Evolutionary conservation across 345 rosid species (phyloP).

Genomic region (Aquilaria malaccensis): DNA sequence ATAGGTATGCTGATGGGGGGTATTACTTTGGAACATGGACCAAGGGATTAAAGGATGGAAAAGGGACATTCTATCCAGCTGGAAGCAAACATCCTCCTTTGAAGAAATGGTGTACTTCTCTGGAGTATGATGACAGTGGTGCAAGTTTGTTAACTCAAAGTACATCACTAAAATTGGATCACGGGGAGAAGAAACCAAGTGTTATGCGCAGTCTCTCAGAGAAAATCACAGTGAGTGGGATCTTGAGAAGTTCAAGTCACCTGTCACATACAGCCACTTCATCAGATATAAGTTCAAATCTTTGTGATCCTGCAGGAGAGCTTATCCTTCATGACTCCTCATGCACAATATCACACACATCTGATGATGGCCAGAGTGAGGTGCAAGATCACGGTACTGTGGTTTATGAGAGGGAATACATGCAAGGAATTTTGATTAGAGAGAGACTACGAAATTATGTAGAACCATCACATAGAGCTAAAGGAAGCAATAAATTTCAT

Average conservation of each 20-base stretch:
- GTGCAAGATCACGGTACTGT: constrained; percentile 27
- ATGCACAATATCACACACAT: constrained; percentile 23
- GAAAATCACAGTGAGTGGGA: constrained; percentile 36
- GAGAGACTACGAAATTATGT: constrained; percentile 38
- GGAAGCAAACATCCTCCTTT: constrained; percentile 68
- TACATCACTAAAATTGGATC: constrained; percentile 33
- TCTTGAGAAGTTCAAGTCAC: constrained; percentile 36
- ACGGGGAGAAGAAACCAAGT: constrained; percentile 23
- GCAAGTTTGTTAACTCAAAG: constrained; percentile 36
- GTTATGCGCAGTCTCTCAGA: constrained; percentile 48
- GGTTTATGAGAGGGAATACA: constrained; percentile 77
- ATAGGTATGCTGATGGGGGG: constrained; percentile 73
- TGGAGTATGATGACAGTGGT: constrained; percentile 41
- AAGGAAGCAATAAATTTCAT: constrained; percentile 33
- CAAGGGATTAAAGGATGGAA: constrained; percentile 75
- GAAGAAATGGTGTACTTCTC: constrained; percentile 42
- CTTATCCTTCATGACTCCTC: constrained; percentile 26
- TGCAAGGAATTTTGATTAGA: constrained; percentile 81
- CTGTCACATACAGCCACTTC: constrained; percentile 37
- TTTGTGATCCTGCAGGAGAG: constrained; percentile 30
- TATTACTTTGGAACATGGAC: constrained; percentile 84
- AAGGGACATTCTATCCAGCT: constrained; percentile 76
- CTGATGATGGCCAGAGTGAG: constrained; percentile 40
- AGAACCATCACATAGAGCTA: constrained; percentile 30
- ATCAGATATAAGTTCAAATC: constrained; percentile 30